Base-by-base conservation (phyloP, 2,329 filamentous ascomycete genomes). In the Penicillium sp. region DNA sequence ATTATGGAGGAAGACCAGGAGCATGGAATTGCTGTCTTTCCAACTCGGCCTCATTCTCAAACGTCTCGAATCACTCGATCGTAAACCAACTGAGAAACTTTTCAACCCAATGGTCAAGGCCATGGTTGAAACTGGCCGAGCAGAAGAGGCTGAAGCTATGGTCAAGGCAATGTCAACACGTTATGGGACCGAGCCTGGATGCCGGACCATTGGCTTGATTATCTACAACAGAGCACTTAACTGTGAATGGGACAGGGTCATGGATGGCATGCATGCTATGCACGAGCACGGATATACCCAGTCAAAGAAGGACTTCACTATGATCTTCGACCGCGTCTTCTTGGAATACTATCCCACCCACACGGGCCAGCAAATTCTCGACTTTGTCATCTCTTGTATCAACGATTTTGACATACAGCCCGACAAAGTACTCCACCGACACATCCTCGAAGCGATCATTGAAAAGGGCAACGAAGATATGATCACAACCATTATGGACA, bases 231-330 rank as follows among this genome's bases (percentile, higher is more conserved):
- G 70, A 55, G 75, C 77, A 35, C 60, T 76, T 25, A 57, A 57
- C 21, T 75, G 73, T 47, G 72, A 78, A 55, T 79, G 77, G 77
- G 63, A 70, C 27, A 72, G 67, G 13, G 77, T 78, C 10, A 67
- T 75, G 47, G 60, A 58, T n/a, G 73, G 69, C n/a, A 58, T 79
- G 48, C 58, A 70, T 42, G 69, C 73, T 44, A 74, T 79, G 66
- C 71, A 76, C 45, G 61, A 68, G 9, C 67, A 71, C 8, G 68
- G 69, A 6, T 57, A 74, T 33, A 72, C 73, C 13, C 61, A 58
- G 6, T 62, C 65, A 17, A 63, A 66, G 53, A 60, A 53, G 7
- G 66, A 71, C 47, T 77, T 77, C 43, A 49, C 63, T 2, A 65
- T 65, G 6, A 64, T 70, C 23, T 77, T 77, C 48, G 73, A 77